These are phyloP conservation scores for Citrus maxima DNA, from an alignment of 345 rosid species.

Conservation along the genomic window DNA sequence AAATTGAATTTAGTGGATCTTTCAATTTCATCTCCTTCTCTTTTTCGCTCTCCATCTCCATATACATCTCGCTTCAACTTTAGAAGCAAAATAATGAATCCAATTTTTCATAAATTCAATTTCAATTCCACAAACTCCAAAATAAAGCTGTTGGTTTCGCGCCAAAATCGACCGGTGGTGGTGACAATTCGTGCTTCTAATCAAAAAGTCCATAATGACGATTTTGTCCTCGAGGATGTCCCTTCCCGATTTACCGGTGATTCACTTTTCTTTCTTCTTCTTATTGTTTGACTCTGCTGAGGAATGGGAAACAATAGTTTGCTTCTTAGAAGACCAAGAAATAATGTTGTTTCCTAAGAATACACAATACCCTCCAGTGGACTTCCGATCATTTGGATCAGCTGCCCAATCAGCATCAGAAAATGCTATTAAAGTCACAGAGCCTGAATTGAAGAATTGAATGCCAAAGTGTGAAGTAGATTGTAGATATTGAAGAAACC, in stretches of 20 bases:
- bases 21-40: not conserved
- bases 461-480: too few relatives aligned
- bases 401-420: too few relatives aligned
- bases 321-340: too few relatives aligned
- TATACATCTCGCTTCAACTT: conserved; percentile 6
- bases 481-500: too few relatives aligned
- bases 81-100: not conserved
- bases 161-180: conserved; percentile 20
- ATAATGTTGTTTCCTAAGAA: too few relatives aligned
- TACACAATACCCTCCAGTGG: too few relatives aligned
- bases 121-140: conserved; percentile 13
- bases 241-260: conserved; percentile 77
- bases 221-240: conserved; percentile 71
- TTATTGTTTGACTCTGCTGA: not conserved
- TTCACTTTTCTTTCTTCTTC: not conserved
- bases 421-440: too few relatives aligned
- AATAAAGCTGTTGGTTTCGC: conserved; percentile 29
- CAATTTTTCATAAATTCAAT: not conserved
- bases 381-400: too few relatives aligned
- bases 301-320: too few relatives aligned
- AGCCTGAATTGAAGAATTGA: too few relatives aligned
- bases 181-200: conserved; percentile 42
- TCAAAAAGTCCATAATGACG: conserved; percentile 54
- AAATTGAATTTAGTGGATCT: too few relatives aligned
- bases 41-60: not conserved